Base-by-base conservation (phyloP, 495 filamentous ascomycete species). In the Choiromyces venosus region DNA sequence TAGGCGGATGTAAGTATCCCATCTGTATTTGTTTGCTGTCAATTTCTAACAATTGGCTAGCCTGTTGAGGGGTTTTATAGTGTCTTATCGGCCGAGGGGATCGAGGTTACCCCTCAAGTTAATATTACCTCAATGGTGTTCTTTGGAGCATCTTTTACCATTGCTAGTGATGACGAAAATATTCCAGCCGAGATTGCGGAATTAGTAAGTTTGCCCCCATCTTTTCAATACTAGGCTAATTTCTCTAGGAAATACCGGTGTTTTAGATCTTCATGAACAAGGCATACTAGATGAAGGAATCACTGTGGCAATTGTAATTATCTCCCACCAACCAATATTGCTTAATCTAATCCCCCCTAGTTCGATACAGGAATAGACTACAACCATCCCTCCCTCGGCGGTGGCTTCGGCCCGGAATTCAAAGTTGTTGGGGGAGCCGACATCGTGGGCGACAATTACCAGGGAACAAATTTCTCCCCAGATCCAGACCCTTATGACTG, bases 311-410 rank as follows among this genome's bases (percentile, higher is more conserved):
- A 61, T 79, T 21, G 77, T 79, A 72, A 68, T 72, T 79, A n/a
- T 36, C 29, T 37, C 38, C 37, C 29, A n/a, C 21, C 7, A 38
- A 44, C 16, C 18, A n/a, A 65, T 44, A 40, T 68, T 61, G 18
- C 29, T 76, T 46, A 35, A 40, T 65, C 71, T 79, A 68, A 79
- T 67, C 52, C 37, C 36, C 29, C 36, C 21, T 21, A 79, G 77
- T 79, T 86, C 8, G 85, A 87, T 66, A 83, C 82, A 21, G 85
- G 84, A 33, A 85, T 86, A 74, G 87, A 89, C 76, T 89, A 87
- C 74, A 84, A 75, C 0, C 87, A 89, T 70, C 87, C 87, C 6
- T 86, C 86, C 12, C 83, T 89, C 6, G 87, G 87, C 36, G 87
- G 87, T 68, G 88, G 87, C 71, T 86, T 88, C 75, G 85, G 86